These are phyloP conservation scores for Cladobotryum mycophilum DNA, from an alignment of 2,329 filamentous ascomycete species.

Conservation along the genomic window DNA sequence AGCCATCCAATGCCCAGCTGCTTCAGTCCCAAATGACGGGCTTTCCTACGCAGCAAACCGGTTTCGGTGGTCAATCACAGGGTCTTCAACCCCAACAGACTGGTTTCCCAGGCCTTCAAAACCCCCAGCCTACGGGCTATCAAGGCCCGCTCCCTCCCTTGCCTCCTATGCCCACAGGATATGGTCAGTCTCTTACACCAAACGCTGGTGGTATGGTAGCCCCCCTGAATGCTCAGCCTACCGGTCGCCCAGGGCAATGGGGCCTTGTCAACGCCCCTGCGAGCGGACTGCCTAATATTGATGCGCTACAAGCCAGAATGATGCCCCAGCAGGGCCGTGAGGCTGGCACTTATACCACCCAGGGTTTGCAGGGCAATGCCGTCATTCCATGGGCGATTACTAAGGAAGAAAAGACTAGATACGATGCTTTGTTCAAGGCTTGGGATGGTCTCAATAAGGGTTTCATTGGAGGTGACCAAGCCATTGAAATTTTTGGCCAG, in stretches of 20 bases:
- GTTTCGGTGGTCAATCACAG: conserved; percentile 51
- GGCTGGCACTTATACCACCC: conserved; percentile 72
- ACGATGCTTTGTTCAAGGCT: conserved; percentile 88
- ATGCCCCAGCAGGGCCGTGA: conserved; percentile 96
- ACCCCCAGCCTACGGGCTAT: conserved; percentile 73
- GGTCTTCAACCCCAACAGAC: conserved; percentile 63
- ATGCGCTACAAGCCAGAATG: conserved; percentile 85
- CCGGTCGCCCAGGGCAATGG: conserved; percentile 90
- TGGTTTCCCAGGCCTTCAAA: conserved; percentile 60
- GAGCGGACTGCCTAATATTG: conserved; percentile 85
- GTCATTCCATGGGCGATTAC: conserved; percentile 98
- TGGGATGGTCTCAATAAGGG: conserved; percentile 96
- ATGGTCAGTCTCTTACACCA: conserved; percentile 49
- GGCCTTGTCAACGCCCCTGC: conserved; percentile 94
- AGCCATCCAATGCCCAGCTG: conserved; percentile 63
- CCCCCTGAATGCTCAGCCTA: conserved; percentile 85
- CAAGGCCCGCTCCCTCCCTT: conserved; percentile 81
- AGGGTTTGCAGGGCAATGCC: conserved; percentile 84
- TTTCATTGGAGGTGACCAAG: conserved; percentile 83
- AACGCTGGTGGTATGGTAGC: conserved; percentile 43
- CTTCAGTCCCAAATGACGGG: conserved; percentile 64
- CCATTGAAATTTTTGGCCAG: conserved; percentile 95
- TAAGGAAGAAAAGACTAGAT: conserved; percentile 96
- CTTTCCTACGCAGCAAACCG: conserved; percentile 52
- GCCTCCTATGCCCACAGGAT: conserved; percentile 67